These are phyloP conservation scores for Rickenella mellea DNA, from an alignment of 768 basidiomycete genomes.

Conservation along the genomic window DNA sequence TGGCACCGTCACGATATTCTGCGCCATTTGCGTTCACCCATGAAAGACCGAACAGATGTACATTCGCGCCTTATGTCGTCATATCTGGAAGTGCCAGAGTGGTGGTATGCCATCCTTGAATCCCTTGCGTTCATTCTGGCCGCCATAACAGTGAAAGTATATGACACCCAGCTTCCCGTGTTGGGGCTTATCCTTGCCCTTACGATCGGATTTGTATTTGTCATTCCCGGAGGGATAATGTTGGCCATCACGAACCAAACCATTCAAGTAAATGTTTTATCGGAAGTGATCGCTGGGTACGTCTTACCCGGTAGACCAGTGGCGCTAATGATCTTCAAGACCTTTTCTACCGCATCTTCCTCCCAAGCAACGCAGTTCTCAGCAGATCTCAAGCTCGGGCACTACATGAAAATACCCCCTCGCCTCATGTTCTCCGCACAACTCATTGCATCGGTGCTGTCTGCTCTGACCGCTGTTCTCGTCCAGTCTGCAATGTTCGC, in stretches of 20 bases:
- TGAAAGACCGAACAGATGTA: conserved; percentile 73
- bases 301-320: conserved; percentile 70
- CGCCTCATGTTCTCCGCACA: conserved; percentile 69
- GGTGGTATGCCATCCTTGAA: conserved; percentile 64
- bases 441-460: conserved; percentile 46
- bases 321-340: conserved; percentile 78
- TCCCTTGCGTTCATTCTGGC: conserved; percentile 46
- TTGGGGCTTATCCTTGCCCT: conserved; percentile 47
- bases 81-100: conserved; percentile 68
- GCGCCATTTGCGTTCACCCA: conserved; percentile 55
- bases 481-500: conserved; percentile 68
- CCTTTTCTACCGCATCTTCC: conserved; percentile 45
- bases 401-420: conserved; percentile 87
- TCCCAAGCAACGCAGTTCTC: conserved; percentile 58
- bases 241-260: conserved; percentile 85
- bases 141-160: conserved; percentile 62
- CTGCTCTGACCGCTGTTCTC: conserved; percentile 45
- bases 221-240: conserved; percentile 71
- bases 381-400: conserved; percentile 75
- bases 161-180: conserved; percentile 69
- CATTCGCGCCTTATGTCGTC: conserved; percentile 77
- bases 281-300: conserved; percentile 73
- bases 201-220: conserved; percentile 41
- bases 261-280: conserved; percentile 56
- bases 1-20: conserved; percentile 80